Conservation (phyloP, 306 rosid genomes). For the Cicer chorassanicum region DNA sequence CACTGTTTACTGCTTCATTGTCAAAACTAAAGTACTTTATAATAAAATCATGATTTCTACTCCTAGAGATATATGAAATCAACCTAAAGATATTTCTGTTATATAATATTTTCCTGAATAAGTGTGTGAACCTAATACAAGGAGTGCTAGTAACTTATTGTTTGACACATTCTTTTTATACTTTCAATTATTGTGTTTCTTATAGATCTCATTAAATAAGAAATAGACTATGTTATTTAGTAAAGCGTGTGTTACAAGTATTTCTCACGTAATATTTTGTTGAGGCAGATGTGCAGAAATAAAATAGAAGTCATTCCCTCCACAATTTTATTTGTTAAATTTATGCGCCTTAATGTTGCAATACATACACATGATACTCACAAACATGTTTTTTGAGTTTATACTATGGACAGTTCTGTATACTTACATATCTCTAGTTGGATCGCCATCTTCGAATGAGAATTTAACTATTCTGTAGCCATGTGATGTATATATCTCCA, state of each 20-base stretch:
- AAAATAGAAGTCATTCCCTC: no score
- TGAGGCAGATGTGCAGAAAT: not conserved
- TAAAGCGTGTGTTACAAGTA: not conserved
- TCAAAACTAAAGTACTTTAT: not conserved
- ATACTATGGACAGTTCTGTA: not conserved
- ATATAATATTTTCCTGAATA: not conserved
- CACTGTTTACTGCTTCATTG: slow-evolving; percentile 4
- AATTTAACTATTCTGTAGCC: slow-evolving; percentile 1
- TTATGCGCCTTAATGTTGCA: not conserved
- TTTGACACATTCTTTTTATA: not conserved
- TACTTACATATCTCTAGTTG: not conserved
- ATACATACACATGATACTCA: slow-evolving; percentile 1
- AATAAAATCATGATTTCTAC: not conserved
- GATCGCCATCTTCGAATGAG: slow-evolving; percentile 2
- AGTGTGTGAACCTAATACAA: not conserved
- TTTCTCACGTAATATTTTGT: not conserved
- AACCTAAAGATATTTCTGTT: not conserved
- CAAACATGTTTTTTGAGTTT: not conserved
- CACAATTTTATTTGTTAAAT: no score
- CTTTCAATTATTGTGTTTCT: not conserved
- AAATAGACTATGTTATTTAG: not conserved
- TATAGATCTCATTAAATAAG: not conserved
- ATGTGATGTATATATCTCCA: not conserved
- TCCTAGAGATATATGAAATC: no score
- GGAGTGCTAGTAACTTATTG: not conserved